Base-by-base conservation (phyloP, 495 filamentous ascomycete genomes). In the Daldinia childiae region DNA sequence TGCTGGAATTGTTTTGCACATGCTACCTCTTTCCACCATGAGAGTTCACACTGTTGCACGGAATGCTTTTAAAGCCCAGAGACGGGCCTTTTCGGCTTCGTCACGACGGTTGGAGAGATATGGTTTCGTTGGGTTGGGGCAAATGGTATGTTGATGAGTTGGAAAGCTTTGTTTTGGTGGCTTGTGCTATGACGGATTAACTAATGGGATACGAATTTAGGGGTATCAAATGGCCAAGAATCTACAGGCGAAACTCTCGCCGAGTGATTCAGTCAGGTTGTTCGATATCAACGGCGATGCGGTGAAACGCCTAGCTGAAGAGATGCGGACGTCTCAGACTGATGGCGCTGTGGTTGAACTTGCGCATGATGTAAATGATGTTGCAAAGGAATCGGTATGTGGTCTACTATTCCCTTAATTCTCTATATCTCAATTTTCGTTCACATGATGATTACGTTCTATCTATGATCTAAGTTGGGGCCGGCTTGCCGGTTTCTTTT, bases 211-310 rank as follows among this genome's bases (percentile, higher is more conserved):
- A 6, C 15, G 14, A 32, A 39, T 60, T 26, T 68, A 85, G 83
- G 92, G 92, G 2, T 95, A 91, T 64, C 89, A 91, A 71, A 96
- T 97, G 93, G 93, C 93, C n/a, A 88, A 87, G 77, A 97, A 95
- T 73, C 82, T 97, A 1, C 90, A 92, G 68, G 83, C 88, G 27
- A 95, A 94, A 74, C 87, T 95, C 9, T 83, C 92, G 4, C 83
- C 87, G 1, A 82, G 79, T 21, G 93, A 96, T 76, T 90, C 84
- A 2, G 65, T 97, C 15, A 81, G 88, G 24, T 77, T 97, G 19
- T 91, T 89, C 63, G 93, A 97, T 76, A 88, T 94, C 72, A 95
- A 95, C 71, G 77, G 82, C 26, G 83, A 84, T 45, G 85, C 88
- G 1, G 83, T 85, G 15, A 77, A 85, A 58, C 84, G 82, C 64